These are phyloP conservation scores for Penicillium cinerascens DNA, from an alignment of 495 filamentous ascomycete genomes.

Conservation along the genomic window DNA sequence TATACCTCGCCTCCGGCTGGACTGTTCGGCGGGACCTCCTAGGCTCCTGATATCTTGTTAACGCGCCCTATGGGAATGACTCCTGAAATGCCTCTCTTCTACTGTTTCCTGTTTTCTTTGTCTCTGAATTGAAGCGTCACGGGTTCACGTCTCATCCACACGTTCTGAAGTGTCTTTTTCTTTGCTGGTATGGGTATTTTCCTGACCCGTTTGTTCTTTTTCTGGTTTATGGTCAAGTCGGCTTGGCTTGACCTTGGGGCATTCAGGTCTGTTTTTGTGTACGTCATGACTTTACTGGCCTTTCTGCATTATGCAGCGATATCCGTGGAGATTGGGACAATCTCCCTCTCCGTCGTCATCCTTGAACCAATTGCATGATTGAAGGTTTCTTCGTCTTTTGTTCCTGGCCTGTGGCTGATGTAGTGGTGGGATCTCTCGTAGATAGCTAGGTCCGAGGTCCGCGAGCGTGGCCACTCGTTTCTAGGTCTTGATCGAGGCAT, in stretches of 20 bases:
- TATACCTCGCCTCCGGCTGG: constrained; percentile 39
- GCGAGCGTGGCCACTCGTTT: background rate
- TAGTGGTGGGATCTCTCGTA: background rate
- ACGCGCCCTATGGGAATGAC: constrained; percentile 17
- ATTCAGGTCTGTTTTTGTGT: constrained; percentile 24
- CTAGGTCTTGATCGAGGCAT: background rate
- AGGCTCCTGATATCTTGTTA: constrained; percentile 6
- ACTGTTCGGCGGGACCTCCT: constrained; percentile 29
- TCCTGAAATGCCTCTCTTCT: constrained; percentile 10
- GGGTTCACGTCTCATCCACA: constrained; percentile 28
- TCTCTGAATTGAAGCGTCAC: constrained; percentile 29
- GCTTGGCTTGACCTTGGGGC: constrained; percentile 17
- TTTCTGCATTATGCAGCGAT: constrained; percentile 38
- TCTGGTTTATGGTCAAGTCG: constrained; percentile 13
- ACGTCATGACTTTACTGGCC: constrained; percentile 25
- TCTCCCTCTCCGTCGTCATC: constrained; percentile 28
- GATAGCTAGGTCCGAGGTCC: background rate
- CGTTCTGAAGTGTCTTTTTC: constrained; percentile 15
- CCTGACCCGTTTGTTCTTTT: constrained; percentile 10
- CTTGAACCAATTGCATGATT: constrained; percentile 37
- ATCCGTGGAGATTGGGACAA: constrained; percentile 32
- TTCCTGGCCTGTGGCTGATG: background rate
- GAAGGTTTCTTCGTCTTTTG: constrained; percentile 27
- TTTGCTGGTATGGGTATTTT: constrained; percentile 18
- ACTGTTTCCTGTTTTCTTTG: constrained; percentile 5